Evolutionary conservation across 257 asterid genomes (phyloP), one percentile per base, ranked within the genome.

Genomic region (Penstemon eatonii): DNA sequence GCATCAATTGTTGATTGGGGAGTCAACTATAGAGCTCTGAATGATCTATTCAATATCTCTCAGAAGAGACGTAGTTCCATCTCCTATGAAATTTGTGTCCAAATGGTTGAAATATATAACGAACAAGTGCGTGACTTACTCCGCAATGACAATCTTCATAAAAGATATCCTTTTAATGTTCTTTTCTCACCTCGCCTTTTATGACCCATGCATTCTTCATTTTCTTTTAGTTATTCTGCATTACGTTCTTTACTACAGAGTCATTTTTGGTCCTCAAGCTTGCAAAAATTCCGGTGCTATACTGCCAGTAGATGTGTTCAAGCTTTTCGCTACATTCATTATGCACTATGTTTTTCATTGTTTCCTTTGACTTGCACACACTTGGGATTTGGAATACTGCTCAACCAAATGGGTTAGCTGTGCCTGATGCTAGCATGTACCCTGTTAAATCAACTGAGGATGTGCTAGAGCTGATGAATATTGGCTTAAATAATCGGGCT

Each of bases 41-140:
- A 92, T 78, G 98, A 92, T 84, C 96, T 92, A 71, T 92, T 92
- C 85, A 79, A 69, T 62, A 79, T 89, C 76, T 92, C 98, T 44
- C 89, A 86, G 77, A 87, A 69, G 63, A 78, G 98, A 66, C 87
- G 79, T 55, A 81, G 87, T 75, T 92, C 92, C 40, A 68, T 89
- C 19, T 73, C 85, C 12, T 90, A 90, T 63, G 98, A 90, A 75
- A 81, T 92, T 71, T 87, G 86, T 46, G 98, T 90, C 42, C 98
- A 92, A 76, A 92, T 92, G 98, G 96, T 92, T 78, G 98, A 92
- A 75, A 92, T 92, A 70, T 92, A 90, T 72, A 90, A 92, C 40
- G 98, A 92, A 73, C 97, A 90, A 90, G 97, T 92, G 72, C 93
- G 96, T 25, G 98, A 92, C 78, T 83, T 92, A 74, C 97, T 92